Evolutionary conservation across 176 grass and related monocot species (phyloP), one percentile per base, ranked within the genome.

Genomic region (Ampelocalamus luodianensis): DNA sequence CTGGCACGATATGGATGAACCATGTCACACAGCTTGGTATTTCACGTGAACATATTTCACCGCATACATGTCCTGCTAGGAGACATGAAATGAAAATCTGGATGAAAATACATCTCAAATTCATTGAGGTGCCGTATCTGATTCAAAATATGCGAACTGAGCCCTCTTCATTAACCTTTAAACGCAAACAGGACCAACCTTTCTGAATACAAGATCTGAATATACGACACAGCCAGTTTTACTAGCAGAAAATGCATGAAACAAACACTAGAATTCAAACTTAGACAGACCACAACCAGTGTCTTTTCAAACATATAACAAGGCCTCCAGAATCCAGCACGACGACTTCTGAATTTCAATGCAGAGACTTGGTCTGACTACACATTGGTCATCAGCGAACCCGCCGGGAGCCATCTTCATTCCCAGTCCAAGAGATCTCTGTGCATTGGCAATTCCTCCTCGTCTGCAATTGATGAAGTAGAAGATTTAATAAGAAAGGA

Each of bases 371-470:
- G 27, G 8, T 60, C 22, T 71, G 16, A 29, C 60, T 10, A 72
- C 16, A 55, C 16, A 10, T 36, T 43, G 37, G 63, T 49, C 5
- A 79, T 95, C 83, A 93, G 14, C 86, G 89, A 82, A 90, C 74
- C 65, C 88, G 83, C 4, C 91, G 91, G 43, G 67, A 89, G 13
- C 90, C 88, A 80, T 92, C 93, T 48, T 92, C 89, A 82, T 85
- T 89, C 13, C 91, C 58, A 99, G 69, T 45, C 93, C 93, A 86
- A 96, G 89, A 45, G 96, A 96, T 72, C 23, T 96, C 75, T 99
- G 96, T 32, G 96, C 96, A 87, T 92, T 91, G 18, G 90, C 77
- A 55, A 99, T 99, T 63, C 96, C 62, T 96, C 93, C 78, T 92
- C 90, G 11, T 93, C 95, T 97, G 87, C 82, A 78, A 84, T 74